Percentiles rank a stretch among this genome's conserved stretches.
These are phyloP conservation scores for Hypoxylon sp. DNA, from an alignment of 2,329 filamentous ascomycete species.

Conservation along the genomic window DNA sequence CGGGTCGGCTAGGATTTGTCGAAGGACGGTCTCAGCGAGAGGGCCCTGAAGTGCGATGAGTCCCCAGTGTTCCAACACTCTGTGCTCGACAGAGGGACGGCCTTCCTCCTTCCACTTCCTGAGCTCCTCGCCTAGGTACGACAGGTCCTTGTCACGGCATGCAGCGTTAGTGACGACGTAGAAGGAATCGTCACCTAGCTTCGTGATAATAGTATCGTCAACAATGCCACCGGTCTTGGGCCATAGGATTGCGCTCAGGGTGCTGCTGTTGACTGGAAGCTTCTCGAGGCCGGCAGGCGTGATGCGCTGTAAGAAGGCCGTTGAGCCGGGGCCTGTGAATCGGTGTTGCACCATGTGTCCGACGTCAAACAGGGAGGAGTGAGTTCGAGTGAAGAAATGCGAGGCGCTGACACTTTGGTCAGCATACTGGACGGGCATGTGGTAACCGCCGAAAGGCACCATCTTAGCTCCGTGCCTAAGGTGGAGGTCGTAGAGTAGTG, in stretches of 20 bases:
- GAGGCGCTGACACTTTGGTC: constrained; percentile 84
- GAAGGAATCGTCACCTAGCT: constrained; percentile 80
- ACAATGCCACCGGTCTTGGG: constrained; percentile 89
- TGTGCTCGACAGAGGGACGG: constrained; percentile 73
- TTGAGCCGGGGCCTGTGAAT: constrained; percentile 84
- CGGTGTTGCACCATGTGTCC: constrained; percentile 96
- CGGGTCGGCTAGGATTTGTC: constrained; percentile 70
- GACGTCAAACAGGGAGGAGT: constrained; percentile 95
- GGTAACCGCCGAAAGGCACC: constrained; percentile 94
- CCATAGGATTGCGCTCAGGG: constrained; percentile 87
- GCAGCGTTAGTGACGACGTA: constrained; percentile 97
- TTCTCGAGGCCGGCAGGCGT: constrained; percentile 81
- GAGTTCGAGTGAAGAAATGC: constrained; percentile 89
- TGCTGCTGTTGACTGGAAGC: constrained; percentile 78
- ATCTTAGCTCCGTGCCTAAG: constrained; percentile 87
- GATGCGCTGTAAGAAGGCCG: constrained; percentile 84
- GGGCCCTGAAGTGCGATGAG: constrained; percentile 94
- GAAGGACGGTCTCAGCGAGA: constrained; percentile 77
- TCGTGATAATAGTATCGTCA: constrained; percentile 93
- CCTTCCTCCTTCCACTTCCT: constrained; percentile 69
- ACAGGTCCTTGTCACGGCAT: constrained; percentile 88
- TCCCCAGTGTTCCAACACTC: constrained; percentile 79
- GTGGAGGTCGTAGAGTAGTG: constrained; percentile 85
- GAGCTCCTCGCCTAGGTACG: constrained; percentile 81
- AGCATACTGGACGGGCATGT: constrained; percentile 93